phyloP scores from a whole-genome alignment of 2,329 filamentous ascomycete genomes.

The Huntiella decipiens region DNA sequence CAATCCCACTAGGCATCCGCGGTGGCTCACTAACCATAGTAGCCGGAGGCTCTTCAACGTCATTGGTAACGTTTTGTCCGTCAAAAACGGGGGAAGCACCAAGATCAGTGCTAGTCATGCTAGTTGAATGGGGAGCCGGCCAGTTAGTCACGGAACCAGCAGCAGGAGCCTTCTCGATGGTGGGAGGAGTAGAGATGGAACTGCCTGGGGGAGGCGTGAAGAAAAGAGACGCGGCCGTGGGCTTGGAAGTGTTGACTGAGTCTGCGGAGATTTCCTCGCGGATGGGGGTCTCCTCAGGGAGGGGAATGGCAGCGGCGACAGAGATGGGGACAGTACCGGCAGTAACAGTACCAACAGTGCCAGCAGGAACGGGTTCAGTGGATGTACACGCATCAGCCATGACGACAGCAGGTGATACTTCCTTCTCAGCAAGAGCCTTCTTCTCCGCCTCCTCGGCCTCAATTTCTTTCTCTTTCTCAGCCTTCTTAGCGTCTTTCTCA shows the following conservation, averaged over 20 bases:
- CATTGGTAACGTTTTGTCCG: background rate
- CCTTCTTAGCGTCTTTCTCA: constrained; percentile 25
- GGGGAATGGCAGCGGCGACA: background rate
- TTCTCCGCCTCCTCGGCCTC: background rate
- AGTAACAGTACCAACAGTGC: background rate
- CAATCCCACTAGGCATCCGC: too few relatives aligned
- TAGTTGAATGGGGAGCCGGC: background rate
- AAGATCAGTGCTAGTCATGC: constrained; percentile 3
- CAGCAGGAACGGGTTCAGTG: background rate
- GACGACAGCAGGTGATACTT: too few relatives aligned
- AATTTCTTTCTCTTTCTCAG: background rate
- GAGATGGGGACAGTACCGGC: background rate
- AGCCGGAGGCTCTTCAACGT: too few relatives aligned
- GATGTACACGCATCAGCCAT: too few relatives aligned
- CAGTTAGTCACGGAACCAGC: background rate
- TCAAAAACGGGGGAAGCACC: background rate
- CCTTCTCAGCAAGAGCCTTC: too few relatives aligned
- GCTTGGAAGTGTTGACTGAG: background rate
- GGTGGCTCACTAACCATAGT: too few relatives aligned
- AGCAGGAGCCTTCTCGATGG: background rate
- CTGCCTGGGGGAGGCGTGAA: background rate
- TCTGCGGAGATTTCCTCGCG: background rate
- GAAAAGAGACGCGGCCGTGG: background rate
- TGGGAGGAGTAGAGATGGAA: background rate
- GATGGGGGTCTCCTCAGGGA: too few relatives aligned